phyloP scores from a whole-genome alignment of 148 eudicot species.

The Persicaria tinctoria region DNA sequence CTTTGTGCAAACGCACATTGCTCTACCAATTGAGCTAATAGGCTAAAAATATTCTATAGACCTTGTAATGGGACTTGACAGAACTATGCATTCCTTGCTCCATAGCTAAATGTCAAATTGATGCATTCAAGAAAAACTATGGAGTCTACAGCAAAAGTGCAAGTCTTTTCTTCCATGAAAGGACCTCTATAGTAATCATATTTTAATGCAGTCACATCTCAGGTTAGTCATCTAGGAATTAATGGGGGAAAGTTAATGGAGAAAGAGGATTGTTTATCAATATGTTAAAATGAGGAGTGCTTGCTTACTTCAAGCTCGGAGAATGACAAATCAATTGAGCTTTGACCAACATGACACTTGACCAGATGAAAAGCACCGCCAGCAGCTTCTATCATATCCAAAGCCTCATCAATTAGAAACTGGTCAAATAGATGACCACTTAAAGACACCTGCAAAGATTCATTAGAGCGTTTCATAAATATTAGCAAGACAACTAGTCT shows the following conservation, averaged over 20 bases:
- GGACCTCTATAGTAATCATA: background rate
- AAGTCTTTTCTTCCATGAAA: background rate
- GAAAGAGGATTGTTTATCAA: background rate
- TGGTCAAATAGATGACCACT: conserved; percentile 96
- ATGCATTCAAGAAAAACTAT: background rate
- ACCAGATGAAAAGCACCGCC: conserved; percentile 87
- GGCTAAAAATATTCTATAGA: too few relatives aligned
- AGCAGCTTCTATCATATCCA: conserved; percentile 95
- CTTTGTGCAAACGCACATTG: too few relatives aligned
- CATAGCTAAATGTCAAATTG: background rate
- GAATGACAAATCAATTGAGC: conserved; percentile 59
- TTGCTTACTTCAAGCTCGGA: conserved; percentile 85
- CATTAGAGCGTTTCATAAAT: background rate
- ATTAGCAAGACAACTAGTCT: background rate
- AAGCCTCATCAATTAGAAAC: conserved; percentile 85
- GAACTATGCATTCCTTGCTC: background rate
- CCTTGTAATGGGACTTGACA: background rate
- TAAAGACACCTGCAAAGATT: conserved; percentile 65
- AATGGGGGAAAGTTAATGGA: background rate
- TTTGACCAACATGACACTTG: conserved; percentile 94
- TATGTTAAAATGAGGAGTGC: background rate
- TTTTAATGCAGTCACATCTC: background rate
- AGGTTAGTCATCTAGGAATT: background rate
- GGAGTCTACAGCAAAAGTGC: background rate
- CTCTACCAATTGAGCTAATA: too few relatives aligned